phyloP scores from a whole-genome alignment of 352 stramenopile species.

The Elongisporangium prolatum region DNA sequence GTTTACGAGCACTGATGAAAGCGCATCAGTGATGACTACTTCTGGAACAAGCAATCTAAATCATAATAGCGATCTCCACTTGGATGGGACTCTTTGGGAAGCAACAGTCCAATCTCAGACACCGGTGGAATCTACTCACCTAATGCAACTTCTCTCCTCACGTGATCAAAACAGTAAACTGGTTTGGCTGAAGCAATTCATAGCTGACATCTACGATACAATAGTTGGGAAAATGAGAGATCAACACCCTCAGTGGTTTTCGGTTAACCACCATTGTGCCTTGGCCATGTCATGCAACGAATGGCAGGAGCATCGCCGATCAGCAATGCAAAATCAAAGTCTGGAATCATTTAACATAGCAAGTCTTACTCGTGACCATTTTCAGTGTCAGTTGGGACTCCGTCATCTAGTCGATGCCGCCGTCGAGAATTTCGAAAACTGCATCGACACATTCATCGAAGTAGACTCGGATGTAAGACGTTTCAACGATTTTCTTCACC shows the following conservation, averaged over 20 bases:
- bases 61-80: constrained; percentile 7
- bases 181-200: constrained; percentile 60
- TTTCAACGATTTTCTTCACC: constrained; percentile 51
- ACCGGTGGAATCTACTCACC: background rate
- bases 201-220: constrained; percentile 62
- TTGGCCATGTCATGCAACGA: constrained; percentile 47
- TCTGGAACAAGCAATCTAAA: background rate
- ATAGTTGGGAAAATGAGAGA: constrained; percentile 48
- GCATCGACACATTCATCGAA: constrained; percentile 27
- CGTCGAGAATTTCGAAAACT: constrained; percentile 19
- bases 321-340: constrained; percentile 10
- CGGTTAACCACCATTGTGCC: constrained; percentile 28
- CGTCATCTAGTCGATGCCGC: constrained; percentile 46
- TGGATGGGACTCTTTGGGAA: constrained; percentile 14
- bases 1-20: background rate
- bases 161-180: constrained; percentile 46
- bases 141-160: constrained; percentile 27
- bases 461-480: constrained; percentile 53
- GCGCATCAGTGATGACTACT: background rate
- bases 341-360: constrained; percentile 25
- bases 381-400: constrained; percentile 55
- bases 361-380: constrained; percentile 50
- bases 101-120: constrained; percentile 2
- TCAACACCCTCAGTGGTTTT: constrained; percentile 10
- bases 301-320: constrained; percentile 20